Evolutionary conservation across 2,329 filamentous ascomycete genomes (phyloP).

Genomic region (Claviceps cyperi): DNA sequence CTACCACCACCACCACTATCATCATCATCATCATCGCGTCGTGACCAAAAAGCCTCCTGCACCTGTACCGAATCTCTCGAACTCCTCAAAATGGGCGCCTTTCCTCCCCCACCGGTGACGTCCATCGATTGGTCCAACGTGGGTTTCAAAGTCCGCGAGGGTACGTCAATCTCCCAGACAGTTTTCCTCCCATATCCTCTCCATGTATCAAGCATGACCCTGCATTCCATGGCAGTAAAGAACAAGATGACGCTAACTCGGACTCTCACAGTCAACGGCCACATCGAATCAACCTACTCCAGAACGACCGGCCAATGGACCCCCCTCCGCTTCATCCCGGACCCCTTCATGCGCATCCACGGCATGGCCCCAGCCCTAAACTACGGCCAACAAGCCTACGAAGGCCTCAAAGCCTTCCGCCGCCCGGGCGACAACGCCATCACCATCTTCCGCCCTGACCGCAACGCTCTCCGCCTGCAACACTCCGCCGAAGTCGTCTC

Average conservation of each 20-base stretch:
- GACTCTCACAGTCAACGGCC: constrained; percentile 61
- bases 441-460: constrained; percentile 73
- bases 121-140: constrained; percentile 90
- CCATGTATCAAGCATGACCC: no score
- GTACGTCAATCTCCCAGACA: constrained; percentile 27
- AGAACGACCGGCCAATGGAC: constrained; percentile 63
- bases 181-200: no score
- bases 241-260: background rate
- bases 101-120: constrained; percentile 64
- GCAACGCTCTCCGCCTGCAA: constrained; percentile 74
- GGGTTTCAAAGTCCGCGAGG: constrained; percentile 84
- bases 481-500: constrained; percentile 73
- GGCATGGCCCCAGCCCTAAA: constrained; percentile 93
- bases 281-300: constrained; percentile 79
- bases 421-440: constrained; percentile 53
- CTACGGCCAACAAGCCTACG: constrained; percentile 95
- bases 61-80: no score
- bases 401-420: constrained; percentile 96
- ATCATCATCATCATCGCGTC: no score
- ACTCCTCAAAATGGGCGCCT: constrained; percentile 30
- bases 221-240: no score
- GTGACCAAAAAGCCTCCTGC: no score
- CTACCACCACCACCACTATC: no score
- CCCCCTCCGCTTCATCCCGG: constrained; percentile 60
- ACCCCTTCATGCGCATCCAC: constrained; percentile 78